These are phyloP conservation scores for Heracleum sosnowskyi DNA, from an alignment of 129 eudicot genomes.

Conservation along the genomic window DNA sequence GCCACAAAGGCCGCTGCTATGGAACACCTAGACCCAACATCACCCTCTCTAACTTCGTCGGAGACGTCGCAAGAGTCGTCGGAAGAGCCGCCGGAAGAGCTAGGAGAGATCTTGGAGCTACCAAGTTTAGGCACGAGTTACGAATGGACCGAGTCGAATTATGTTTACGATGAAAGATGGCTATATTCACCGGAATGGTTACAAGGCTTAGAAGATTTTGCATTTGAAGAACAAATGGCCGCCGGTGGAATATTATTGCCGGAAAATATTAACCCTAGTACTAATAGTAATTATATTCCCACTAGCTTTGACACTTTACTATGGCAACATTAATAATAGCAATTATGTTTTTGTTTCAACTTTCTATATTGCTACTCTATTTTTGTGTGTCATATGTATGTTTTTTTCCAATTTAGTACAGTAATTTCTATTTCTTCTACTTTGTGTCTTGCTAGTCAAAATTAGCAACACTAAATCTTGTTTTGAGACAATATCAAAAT, in stretches of 20 bases:
- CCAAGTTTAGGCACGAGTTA: slow-evolving; percentile 57
- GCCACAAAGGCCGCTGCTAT: slow-evolving; percentile 73
- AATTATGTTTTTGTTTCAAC: not conserved
- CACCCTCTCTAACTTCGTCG: slow-evolving; percentile 19
- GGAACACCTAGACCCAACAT: slow-evolving; percentile 30
- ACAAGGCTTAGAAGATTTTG: slow-evolving; percentile 21
- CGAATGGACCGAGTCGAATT: slow-evolving; percentile 28
- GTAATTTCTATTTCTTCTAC: not conserved
- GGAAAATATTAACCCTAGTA: slow-evolving; percentile 4
- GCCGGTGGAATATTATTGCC: slow-evolving; percentile 15
- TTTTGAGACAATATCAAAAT: not conserved
- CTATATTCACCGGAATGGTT: slow-evolving; percentile 25
- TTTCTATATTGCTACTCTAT: not conserved
- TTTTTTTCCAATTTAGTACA: not conserved
- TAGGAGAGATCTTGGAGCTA: slow-evolving; percentile 56
- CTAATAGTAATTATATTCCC: slow-evolving; percentile 23
- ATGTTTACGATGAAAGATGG: slow-evolving; percentile 24
- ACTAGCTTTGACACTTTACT: slow-evolving; percentile 33
- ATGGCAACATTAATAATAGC: slow-evolving; percentile 43
- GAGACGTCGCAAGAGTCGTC: slow-evolving; percentile 18
- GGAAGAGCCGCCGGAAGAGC: slow-evolving; percentile 37
- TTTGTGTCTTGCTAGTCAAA: not conserved
- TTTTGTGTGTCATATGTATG: not conserved
- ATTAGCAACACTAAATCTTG: not conserved
- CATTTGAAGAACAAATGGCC: slow-evolving; percentile 7